Evolutionary conservation across 805 yeast species (phyloP).

Genomic region (Spathaspora girioi): DNA sequence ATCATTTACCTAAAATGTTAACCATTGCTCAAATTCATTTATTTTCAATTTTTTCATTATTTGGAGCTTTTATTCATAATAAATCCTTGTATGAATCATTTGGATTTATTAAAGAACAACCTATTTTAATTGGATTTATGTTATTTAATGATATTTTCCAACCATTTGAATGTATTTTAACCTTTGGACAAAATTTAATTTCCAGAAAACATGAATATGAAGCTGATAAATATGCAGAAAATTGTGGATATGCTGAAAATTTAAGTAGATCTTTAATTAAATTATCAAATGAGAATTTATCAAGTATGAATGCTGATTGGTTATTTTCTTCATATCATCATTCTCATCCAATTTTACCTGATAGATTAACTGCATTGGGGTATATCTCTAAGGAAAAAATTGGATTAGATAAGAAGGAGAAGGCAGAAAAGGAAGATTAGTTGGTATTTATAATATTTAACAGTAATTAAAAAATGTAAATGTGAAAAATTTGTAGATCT

Average conservation of each 20-base stretch:
- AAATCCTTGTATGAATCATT: conserved; percentile 71
- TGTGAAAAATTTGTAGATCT: too few species aligned
- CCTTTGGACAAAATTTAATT: conserved; percentile 63
- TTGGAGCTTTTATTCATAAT: conserved; percentile 79
- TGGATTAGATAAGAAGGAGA: conserved; percentile 13
- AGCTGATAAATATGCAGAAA: conserved; percentile 85
- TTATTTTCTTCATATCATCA: conserved; percentile 83
- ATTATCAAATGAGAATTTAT: conserved; percentile 75
- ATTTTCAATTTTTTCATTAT: conserved; percentile 63
- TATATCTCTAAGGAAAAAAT: conserved; percentile 39
- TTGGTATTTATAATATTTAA: background rate
- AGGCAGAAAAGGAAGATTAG: background rate
- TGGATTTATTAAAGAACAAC: conserved; percentile 65
- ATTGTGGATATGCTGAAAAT: conserved; percentile 65
- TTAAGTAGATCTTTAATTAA: conserved; percentile 71
- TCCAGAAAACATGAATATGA: conserved; percentile 89
- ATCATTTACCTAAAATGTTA: conserved; percentile 80
- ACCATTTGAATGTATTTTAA: conserved; percentile 70
- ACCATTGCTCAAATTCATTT: conserved; percentile 61
- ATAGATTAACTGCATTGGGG: conserved; percentile 77
- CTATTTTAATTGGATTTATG: conserved; percentile 76
- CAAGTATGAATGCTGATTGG: conserved; percentile 87
- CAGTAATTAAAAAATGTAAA: too few species aligned
- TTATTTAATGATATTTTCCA: conserved; percentile 74
- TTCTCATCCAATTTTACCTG: conserved; percentile 89